A percentile compares a stretch with the other conserved stretches of the same genome.
These are phyloP conservation scores for Myriosclerotinia curreyana DNA, from an alignment of 2,329 filamentous ascomycete species.

Conservation along the genomic window DNA sequence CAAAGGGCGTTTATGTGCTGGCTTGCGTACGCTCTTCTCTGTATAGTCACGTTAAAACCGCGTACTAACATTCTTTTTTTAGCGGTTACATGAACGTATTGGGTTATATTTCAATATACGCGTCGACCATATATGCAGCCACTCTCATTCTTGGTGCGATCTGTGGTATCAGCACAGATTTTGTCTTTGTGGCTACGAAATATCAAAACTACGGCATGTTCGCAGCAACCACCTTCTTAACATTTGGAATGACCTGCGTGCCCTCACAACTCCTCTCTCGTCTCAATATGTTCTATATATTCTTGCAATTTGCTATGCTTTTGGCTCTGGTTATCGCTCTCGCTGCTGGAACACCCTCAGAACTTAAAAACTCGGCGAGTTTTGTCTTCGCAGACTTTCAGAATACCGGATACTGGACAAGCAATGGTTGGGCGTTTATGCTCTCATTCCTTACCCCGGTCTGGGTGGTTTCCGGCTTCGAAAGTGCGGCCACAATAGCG, in stretches of 20 bases:
- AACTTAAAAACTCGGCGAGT: constrained; percentile 33
- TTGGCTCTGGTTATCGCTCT: constrained; percentile 36
- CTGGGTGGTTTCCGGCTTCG: constrained; percentile 40
- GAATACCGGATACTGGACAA: constrained; percentile 37
- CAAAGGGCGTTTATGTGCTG: constrained; percentile 39
- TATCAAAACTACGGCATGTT: constrained; percentile 40
- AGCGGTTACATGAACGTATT: constrained; percentile 40
- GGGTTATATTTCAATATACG: constrained; percentile 39
- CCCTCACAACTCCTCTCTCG: constrained; percentile 33
- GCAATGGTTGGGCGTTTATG: constrained; percentile 39
- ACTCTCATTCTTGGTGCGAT: constrained; percentile 37
- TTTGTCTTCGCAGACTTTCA: constrained; percentile 37
- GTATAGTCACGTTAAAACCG: not conserved
- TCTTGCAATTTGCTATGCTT: constrained; percentile 37
- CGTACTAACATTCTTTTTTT: constrained; percentile 17
- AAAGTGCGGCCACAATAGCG: constrained; percentile 37
- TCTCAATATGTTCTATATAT: constrained; percentile 38
- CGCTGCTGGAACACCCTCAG: constrained; percentile 34
- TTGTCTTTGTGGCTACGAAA: constrained; percentile 33
- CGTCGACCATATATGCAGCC: constrained; percentile 39
- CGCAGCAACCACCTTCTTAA: constrained; percentile 35
- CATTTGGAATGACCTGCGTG: constrained; percentile 39
- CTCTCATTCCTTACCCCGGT: constrained; percentile 37
- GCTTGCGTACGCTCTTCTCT: constrained; percentile 36
- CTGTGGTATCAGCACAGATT: constrained; percentile 33